A percentile compares a stretch with the other conserved stretches of the same genome.
Evolutionary conservation across 2,329 filamentous ascomycete genomes (phyloP).

Genomic region (Coniochaeta prunicola): DNA sequence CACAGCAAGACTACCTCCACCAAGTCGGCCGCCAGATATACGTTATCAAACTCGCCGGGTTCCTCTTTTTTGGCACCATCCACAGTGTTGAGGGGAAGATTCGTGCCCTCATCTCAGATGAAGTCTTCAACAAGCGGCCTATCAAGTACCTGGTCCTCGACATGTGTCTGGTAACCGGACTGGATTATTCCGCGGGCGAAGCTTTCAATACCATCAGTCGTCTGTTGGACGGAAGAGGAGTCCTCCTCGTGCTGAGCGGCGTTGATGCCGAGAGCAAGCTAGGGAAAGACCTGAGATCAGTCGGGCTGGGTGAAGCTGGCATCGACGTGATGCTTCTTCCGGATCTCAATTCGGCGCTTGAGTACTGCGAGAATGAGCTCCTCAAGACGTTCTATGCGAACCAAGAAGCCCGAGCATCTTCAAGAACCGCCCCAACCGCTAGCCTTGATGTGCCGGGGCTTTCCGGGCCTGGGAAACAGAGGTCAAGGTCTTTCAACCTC

Average conservation of each 20-base stretch:
- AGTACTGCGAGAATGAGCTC: slow-evolving; percentile 91
- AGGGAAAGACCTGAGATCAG: slow-evolving; percentile 71
- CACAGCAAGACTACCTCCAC: slow-evolving; percentile 79
- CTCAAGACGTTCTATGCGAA: slow-evolving; percentile 71
- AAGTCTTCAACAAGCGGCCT: slow-evolving; percentile 67
- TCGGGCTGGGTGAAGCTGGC: slow-evolving; percentile 69
- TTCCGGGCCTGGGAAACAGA: slow-evolving; percentile 3
- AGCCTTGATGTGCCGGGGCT: slow-evolving; percentile 42
- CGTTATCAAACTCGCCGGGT: slow-evolving; percentile 86
- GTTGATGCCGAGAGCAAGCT: slow-evolving; percentile 70
- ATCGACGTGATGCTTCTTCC: slow-evolving; percentile 75
- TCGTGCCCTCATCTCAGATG: slow-evolving; percentile 72
- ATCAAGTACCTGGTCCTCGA: slow-evolving; percentile 90
- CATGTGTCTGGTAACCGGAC: slow-evolving; percentile 78
- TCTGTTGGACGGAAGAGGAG: slow-evolving; percentile 67
- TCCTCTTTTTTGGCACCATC: slow-evolving; percentile 97
- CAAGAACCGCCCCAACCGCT: slow-evolving; percentile 31
- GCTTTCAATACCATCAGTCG: slow-evolving; percentile 90
- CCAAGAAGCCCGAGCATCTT: slow-evolving; percentile 51
- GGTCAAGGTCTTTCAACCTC: slow-evolving; percentile 23
- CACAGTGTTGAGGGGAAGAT: slow-evolving; percentile 91
- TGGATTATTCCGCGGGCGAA: slow-evolving; percentile 95
- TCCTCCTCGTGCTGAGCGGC: slow-evolving; percentile 77
- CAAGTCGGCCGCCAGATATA: slow-evolving; percentile 83
- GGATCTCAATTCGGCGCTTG: slow-evolving; percentile 85